Percentiles rank a stretch among this genome's conserved stretches.
phyloP scores from a whole-genome alignment of 1,139 yeast genomes.

The Saccharomycopsis crataegensis region DNA sequence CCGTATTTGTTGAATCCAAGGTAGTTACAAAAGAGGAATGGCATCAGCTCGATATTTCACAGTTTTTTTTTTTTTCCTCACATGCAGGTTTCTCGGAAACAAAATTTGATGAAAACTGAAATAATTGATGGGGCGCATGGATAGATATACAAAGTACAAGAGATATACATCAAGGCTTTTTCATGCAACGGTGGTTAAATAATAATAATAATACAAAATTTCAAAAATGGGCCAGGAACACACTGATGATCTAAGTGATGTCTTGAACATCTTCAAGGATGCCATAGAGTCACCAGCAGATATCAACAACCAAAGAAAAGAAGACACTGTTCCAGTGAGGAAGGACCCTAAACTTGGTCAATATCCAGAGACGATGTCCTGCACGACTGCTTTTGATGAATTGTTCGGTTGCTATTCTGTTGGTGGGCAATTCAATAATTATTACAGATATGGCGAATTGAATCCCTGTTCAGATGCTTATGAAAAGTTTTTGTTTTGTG shows the following conservation, averaged over 20 bases:
- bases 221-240: not conserved
- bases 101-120: too few species aligned
- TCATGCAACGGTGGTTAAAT: not conserved
- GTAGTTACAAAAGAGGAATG: too few species aligned
- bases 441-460: conserved; percentile 75
- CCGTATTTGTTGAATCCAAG: not conserved
- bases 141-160: too few species aligned
- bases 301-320: conserved; percentile 5
- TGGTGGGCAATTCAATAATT: conserved; percentile 80
- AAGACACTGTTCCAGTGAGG: conserved; percentile 3
- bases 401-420: conserved; percentile 77
- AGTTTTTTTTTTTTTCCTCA: too few species aligned
- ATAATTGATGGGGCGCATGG: too few species aligned
- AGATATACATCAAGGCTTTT: not conserved
- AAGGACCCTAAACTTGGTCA: conserved; percentile 4
- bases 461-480: conserved; percentile 64
- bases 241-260: conserved; percentile 11
- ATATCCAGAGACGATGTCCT: conserved; percentile 24
- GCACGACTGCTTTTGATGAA: conserved; percentile 82
- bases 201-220: not conserved
- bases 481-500: conserved; percentile 74
- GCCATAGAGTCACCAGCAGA: conserved; percentile 7
- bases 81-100: too few species aligned
- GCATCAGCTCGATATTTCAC: too few species aligned
- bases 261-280: conserved; percentile 11